These are phyloP conservation scores for Fusarium sarcochroum DNA, from an alignment of 2,329 filamentous ascomycete genomes.

Conservation along the genomic window DNA sequence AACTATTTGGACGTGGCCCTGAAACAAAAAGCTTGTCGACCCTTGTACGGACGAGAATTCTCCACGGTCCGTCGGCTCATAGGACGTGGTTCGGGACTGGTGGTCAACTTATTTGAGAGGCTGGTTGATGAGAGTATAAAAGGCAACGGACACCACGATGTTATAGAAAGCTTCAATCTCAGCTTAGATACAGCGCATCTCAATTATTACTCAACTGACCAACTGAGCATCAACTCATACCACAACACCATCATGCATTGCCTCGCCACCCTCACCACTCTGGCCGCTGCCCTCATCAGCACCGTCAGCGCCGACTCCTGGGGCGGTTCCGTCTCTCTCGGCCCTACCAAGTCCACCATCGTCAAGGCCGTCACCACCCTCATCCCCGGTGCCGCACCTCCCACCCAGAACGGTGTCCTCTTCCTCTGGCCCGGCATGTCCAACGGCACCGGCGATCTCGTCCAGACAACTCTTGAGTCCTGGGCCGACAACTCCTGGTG, in stretches of 20 bases:
- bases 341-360: slow-evolving; percentile 41
- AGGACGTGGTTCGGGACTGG: background rate
- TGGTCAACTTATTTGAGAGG: background rate
- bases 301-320: slow-evolving; percentile 28
- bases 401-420: slow-evolving; percentile 33
- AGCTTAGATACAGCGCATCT: background rate
- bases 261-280: slow-evolving; percentile 23
- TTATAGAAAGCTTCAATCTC: background rate
- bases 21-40: background rate
- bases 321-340: slow-evolving; percentile 41
- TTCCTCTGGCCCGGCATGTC: slow-evolving; percentile 43
- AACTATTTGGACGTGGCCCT: background rate
- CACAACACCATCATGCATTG: slow-evolving; percentile 18
- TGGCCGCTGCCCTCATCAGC: slow-evolving; percentile 30
- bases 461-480: slow-evolving; percentile 40
- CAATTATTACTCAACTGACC: background rate
- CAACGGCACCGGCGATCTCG: slow-evolving; percentile 41
- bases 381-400: slow-evolving; percentile 31
- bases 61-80: slow-evolving; percentile 15
- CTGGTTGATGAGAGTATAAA: slow-evolving; percentile 10
- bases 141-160: background rate
- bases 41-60: slow-evolving; percentile 18
- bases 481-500: slow-evolving; percentile 43
- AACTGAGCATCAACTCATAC: background rate
- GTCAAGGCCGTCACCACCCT: slow-evolving; percentile 42